Evolutionary conservation across 129 eudicot species (phyloP).

Genomic region (Scalesia atractyloides): DNA sequence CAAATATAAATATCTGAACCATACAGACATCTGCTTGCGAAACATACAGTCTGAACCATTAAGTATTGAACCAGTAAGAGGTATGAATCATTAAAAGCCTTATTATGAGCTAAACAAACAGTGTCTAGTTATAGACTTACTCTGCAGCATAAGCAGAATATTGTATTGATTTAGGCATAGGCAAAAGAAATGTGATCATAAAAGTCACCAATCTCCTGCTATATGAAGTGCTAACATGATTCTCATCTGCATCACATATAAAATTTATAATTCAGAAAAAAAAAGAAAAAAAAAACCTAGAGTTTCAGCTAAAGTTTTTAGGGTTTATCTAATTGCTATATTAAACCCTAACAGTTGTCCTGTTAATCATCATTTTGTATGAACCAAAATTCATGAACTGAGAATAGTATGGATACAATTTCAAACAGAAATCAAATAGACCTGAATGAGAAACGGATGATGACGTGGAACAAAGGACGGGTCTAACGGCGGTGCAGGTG

Average conservation of each 20-base stretch:
- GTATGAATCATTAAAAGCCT: too few species aligned
- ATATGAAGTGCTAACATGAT: slow-evolving; percentile 30
- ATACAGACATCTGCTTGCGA: too few species aligned
- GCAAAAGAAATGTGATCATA: slow-evolving; percentile 49
- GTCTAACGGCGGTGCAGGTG: slow-evolving; percentile 15
- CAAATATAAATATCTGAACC: too few species aligned
- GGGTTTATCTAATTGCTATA: slow-evolving; percentile 22
- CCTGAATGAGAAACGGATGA: slow-evolving; percentile 31
- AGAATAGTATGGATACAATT: neutral
- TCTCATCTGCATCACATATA: slow-evolving; percentile 38
- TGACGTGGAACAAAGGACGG: slow-evolving; percentile 16
- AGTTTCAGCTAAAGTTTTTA: neutral
- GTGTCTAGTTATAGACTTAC: slow-evolving; percentile 45
- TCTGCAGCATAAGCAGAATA: slow-evolving; percentile 45
- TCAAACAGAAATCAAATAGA: neutral
- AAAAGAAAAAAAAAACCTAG: neutral
- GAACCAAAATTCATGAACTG: neutral
- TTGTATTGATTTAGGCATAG: slow-evolving; percentile 34
- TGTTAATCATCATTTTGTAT: neutral
- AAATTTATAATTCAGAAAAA: neutral
- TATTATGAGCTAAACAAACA: too few species aligned
- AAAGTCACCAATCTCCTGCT: slow-evolving; percentile 61
- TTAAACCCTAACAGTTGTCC: slow-evolving; percentile 4
- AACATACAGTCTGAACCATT: too few species aligned
- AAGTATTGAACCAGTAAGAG: too few species aligned